Base-by-base conservation (phyloP, 2,329 filamentous ascomycete genomes). In the Pseudogymnoascus sp. region DNA sequence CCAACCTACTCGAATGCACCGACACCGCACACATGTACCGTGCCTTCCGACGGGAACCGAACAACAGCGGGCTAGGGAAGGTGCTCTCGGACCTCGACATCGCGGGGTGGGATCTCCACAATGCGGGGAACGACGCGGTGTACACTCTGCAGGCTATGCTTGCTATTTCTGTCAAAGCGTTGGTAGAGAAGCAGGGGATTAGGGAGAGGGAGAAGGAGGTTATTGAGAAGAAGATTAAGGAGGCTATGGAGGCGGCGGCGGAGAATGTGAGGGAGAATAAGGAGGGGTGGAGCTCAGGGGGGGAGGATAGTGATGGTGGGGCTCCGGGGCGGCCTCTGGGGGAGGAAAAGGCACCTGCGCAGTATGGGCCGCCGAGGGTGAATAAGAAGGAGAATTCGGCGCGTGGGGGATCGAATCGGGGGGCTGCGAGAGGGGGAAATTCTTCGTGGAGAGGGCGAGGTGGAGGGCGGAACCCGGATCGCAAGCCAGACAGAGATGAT, bases 81-180 rank as follows among this genome's bases (percentile, higher is more conserved):
- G 79, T 95, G 12, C 80, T 96, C 25, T 69, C 74, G 5, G 80
- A 87, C 5, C 77, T 96, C 29, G 82, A 81, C 2, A 82, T 95
- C 7, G 68, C 75, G 0, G 82, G 79, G 42, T 82, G 78, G 73
- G 79, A 88, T 67, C 78, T 93, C n/a, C 92, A 96, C 74, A 96
- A 96, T 70, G 92, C 87, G 0, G 86, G 92, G 1, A 96, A 96
- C 66, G 92, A 96, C 71, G 91, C 92, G 0, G 82, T 86, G 1
- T 94, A 88, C 71, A 93, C 90, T 0, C 74, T 96, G 65, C 85
- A 87, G 64, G 87, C 85, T 6, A 82, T 94, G 79, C 72, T 96
- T 5, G 83, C 77, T 4, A 81, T 90, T 64, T 80, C 79, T 37
- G 74, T 84, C 67, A 71, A 74, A 48, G 74, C 31, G 9, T 4